phyloP scores from a whole-genome alignment of 2,329 filamentous ascomycete species.

The Calonectria pseudoreteaudii region DNA sequence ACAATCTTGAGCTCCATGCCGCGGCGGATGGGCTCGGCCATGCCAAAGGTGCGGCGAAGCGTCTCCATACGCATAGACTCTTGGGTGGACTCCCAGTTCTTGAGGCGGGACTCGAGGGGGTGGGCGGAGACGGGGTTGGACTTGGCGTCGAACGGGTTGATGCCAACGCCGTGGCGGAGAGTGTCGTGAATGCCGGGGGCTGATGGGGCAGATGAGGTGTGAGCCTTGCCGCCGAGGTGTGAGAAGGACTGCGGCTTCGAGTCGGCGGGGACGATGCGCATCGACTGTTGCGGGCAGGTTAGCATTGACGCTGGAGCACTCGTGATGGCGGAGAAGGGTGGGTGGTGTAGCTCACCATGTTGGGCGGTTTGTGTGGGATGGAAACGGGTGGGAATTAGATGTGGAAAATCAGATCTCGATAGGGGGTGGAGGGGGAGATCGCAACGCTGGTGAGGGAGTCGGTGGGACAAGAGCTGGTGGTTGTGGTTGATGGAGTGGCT shows the following conservation, averaged over 20 bases:
- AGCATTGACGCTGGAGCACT: constrained; percentile 17
- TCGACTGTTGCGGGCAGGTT: constrained; percentile 68
- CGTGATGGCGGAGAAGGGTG: constrained; percentile 14
- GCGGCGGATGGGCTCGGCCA: constrained; percentile 90
- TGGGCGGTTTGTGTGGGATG: constrained; percentile 45
- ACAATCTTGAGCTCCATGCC: constrained; percentile 97
- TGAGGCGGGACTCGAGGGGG: constrained; percentile 91
- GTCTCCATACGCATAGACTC: constrained; percentile 88
- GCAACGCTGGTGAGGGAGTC: not conserved
- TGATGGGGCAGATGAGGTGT: constrained; percentile 81
- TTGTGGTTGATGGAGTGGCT: constrained; percentile 24
- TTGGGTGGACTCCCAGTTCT: constrained; percentile 91
- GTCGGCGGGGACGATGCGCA: constrained; percentile 86
- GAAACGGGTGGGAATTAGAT: not conserved
- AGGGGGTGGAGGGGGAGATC: not conserved
- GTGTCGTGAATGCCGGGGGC: constrained; percentile 95
- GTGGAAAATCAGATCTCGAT: too few species aligned
- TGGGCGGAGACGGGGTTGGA: constrained; percentile 72
- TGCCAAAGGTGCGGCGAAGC: constrained; percentile 87
- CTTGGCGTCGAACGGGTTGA: constrained; percentile 63
- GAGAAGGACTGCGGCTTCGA: constrained; percentile 74
- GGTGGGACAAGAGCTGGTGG: not conserved
- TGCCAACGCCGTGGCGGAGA: constrained; percentile 84
- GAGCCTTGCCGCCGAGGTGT: constrained; percentile 60
- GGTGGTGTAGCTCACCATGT: constrained; percentile 59